phyloP scores from a whole-genome alignment of 441 rosid genomes.

The Flueggea neowawraea region DNA sequence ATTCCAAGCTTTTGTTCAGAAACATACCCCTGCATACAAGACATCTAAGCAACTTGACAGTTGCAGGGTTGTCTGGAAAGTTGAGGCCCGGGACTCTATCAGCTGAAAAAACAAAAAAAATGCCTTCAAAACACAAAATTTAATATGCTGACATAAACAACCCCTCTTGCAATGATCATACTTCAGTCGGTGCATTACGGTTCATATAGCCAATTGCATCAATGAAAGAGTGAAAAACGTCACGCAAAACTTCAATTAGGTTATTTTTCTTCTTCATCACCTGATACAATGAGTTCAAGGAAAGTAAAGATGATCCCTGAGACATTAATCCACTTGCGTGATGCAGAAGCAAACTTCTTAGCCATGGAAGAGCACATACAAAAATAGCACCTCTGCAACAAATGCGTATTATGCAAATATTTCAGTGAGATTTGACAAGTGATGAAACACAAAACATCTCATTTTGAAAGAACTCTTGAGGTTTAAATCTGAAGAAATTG shows the following conservation, averaged over 20 bases:
- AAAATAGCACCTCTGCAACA: conserved; percentile 77
- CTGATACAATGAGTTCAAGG: conserved; percentile 84
- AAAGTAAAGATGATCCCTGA: conserved; percentile 72
- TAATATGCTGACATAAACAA: background rate
- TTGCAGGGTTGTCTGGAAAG: conserved; percentile 63
- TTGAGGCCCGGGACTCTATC: conserved; percentile 72
- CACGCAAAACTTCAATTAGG: background rate
- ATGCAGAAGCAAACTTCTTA: conserved; percentile 70
- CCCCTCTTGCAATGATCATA: background rate
- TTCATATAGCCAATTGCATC: background rate
- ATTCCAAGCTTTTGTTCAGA: background rate
- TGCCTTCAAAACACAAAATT: background rate
- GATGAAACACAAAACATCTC: background rate
- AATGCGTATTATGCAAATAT: background rate
- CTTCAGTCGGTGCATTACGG: background rate
- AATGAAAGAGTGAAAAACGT: background rate
- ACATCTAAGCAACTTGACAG: conserved; percentile 74
- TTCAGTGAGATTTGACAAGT: background rate
- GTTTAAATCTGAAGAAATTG: too few species aligned
- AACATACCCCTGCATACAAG: conserved; percentile 38
- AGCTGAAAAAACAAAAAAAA: conserved; percentile 44
- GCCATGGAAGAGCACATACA: conserved; percentile 89
- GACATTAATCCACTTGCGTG: conserved; percentile 88
- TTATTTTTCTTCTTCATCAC: conserved; percentile 31
- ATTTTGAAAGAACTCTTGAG: background rate